Conservation (phyloP, 176 grass and related monocot genomes). For the Juncus inflexus region DNA sequence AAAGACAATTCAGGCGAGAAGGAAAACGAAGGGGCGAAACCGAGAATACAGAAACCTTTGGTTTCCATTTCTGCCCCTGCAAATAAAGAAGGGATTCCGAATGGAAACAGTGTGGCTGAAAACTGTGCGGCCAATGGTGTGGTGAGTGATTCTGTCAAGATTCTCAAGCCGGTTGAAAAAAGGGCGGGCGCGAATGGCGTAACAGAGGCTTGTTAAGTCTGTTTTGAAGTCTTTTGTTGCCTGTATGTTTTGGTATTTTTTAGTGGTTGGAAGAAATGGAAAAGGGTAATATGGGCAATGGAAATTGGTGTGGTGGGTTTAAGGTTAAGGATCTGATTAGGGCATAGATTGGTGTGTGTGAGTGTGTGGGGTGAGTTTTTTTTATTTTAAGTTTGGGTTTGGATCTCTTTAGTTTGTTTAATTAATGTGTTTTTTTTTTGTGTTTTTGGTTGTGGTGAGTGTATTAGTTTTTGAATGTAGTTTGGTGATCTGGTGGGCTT, state of each 20-base stretch:
- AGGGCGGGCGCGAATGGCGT: conserved; percentile 36
- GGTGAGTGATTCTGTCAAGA: conserved; percentile 23
- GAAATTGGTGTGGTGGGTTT: conserved; percentile 6
- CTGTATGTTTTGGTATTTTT: conserved; percentile 17
- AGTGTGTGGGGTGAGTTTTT: conserved; percentile 4
- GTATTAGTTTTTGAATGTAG: conserved; percentile 30
- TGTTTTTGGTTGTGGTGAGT: conserved; percentile 13
- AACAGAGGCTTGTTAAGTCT: conserved; percentile 36
- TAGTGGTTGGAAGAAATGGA: conserved; percentile 6
- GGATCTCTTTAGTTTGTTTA: conserved; percentile 23
- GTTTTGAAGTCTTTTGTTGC: conserved; percentile 8
- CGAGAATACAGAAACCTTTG: conserved; percentile 36
- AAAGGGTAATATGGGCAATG: conserved; percentile 8
- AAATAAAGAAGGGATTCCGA: conserved; percentile 42
- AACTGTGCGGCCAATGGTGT: conserved; percentile 4
- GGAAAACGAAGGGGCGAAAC: conserved; percentile 43
- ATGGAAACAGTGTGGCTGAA: conserved; percentile 20
- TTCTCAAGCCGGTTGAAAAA: conserved; percentile 27
- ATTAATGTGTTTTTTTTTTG: conserved; percentile 12
- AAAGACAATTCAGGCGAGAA: conserved; percentile 36
- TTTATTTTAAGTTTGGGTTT: conserved; percentile 28
- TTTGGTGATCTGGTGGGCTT: conserved; percentile 21
- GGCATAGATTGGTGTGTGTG: conserved; percentile 19
- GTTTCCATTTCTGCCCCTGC: conserved; percentile 27
- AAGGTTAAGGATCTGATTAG: conserved; percentile 9